These are phyloP conservation scores for Lentinula sp. DNA, from an alignment of 768 basidiomycete species.

Conservation along the genomic window DNA sequence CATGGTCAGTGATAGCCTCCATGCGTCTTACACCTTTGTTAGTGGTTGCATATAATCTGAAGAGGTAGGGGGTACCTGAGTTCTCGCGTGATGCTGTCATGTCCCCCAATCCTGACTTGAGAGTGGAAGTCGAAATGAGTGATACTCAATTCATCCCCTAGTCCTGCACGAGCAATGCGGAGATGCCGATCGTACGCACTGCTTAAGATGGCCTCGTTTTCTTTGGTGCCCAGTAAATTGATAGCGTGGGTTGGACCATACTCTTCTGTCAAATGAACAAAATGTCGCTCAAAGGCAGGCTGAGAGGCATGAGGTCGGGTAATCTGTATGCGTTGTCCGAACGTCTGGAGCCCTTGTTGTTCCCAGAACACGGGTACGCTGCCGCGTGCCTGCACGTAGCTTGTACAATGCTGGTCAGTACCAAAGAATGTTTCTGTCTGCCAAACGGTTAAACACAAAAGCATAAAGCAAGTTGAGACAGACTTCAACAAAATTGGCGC, in stretches of 20 bases:
- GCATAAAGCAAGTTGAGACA: slow-evolving; percentile 16
- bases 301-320: slow-evolving; percentile 94
- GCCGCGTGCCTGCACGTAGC: slow-evolving; percentile 91
- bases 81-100: slow-evolving; percentile 79
- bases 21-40: slow-evolving; percentile 40
- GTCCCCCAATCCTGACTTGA: slow-evolving; percentile 72
- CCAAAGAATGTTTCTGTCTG: slow-evolving; percentile 90
- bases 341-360: slow-evolving; percentile 92
- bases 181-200: slow-evolving; percentile 80
- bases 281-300: slow-evolving; percentile 95
- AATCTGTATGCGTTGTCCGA: slow-evolving; percentile 91
- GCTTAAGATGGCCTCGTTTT: slow-evolving; percentile 85
- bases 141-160: slow-evolving; percentile 66
- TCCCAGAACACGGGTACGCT: slow-evolving; percentile 99
- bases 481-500: slow-evolving; percentile 96
- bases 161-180: slow-evolving; percentile 51
- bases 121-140: slow-evolving; percentile 96
- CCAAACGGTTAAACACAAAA: slow-evolving; percentile 8
- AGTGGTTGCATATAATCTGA: neutral
- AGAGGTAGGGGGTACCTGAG: slow-evolving; percentile 40
- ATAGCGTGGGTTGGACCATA: slow-evolving; percentile 84
- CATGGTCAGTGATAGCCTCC: slow-evolving; percentile 50
- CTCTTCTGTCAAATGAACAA: slow-evolving; percentile 78
- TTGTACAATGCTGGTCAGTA: slow-evolving; percentile 82
- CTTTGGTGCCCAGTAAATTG: slow-evolving; percentile 87